Evolutionary conservation across 78 protist genomes (phyloP).

Genomic region (Acrasis kona): DNA sequence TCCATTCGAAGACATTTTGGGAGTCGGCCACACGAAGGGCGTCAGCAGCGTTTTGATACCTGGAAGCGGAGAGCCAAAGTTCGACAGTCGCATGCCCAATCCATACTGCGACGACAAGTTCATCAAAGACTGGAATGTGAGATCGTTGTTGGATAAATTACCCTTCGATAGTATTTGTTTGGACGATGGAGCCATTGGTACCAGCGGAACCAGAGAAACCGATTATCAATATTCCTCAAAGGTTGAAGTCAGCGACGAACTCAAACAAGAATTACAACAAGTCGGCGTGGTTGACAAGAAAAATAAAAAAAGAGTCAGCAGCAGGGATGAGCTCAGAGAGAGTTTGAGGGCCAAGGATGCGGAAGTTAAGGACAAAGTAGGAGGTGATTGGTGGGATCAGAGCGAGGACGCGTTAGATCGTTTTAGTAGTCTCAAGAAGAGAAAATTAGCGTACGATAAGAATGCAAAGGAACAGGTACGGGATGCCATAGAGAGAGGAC

Average conservation of each 20-base stretch:
- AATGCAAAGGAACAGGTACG: background rate
- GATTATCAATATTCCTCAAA: background rate
- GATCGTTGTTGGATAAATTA: conserved; percentile 66
- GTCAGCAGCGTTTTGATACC: conserved; percentile 32
- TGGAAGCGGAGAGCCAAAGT: conserved; percentile 87
- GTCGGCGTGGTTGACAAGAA: background rate
- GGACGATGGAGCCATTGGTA: background rate
- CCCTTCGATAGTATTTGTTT: background rate
- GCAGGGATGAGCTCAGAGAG: background rate
- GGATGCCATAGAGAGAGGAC: background rate
- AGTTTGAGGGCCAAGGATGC: background rate
- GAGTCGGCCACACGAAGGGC: conserved; percentile 67
- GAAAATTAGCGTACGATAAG: background rate
- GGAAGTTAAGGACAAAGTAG: background rate
- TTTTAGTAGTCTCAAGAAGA: background rate
- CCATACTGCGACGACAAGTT: conserved; percentile 75
- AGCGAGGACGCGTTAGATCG: background rate
- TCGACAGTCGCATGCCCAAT: conserved; percentile 86
- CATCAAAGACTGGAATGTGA: conserved; percentile 64
- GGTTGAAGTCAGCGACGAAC: background rate
- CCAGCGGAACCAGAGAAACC: background rate
- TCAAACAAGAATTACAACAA: background rate
- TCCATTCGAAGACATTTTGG: conserved; percentile 94
- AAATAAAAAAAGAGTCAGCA: background rate
- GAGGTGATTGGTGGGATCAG: background rate